Base-by-base conservation (phyloP, 805 yeast genomes). In the Pichia heedii region DNA sequence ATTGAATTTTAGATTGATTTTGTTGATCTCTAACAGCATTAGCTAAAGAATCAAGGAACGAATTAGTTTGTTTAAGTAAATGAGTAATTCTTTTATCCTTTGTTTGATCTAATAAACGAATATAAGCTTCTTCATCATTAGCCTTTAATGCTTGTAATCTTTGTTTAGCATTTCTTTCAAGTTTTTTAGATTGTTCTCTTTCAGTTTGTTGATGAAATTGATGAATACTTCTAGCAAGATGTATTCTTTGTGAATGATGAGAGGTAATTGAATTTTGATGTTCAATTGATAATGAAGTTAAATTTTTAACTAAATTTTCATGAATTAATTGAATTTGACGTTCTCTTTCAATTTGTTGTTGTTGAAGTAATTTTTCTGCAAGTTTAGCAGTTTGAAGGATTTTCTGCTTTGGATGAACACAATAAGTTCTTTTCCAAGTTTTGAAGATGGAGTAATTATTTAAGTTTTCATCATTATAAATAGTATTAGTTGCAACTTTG, bases 31-130 rank as follows among this genome's bases (percentile, higher is more conserved):
- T 77, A 16, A 84, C 95, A 16, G 89, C 88, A 56, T 79, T 78
- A 3, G 93, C 82, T 58, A 84, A 72, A 27, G 89, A 74, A 52
- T 80, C 87, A 66, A 84, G 76, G 63, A 84, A 84, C 15, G 73
- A 63, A 60, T 84, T 84, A 10, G 95, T 84, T 61, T 84, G 95
- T 56, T 72, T 81, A 59, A 84, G 73, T 60, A 84, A 70, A 63
- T 84, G 94, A 1, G 93, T 84, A 54, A 84, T 81, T 74, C 95
- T 77, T 35, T 86, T 84, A 65, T 84, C 95, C 60, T 84, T 84
- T 4, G 95, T 84, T 63, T 84, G 88, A 60, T 84, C 93, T 60
- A 84, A 71, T 56, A 84, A 73, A 57, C 84, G 84, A 60, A 84
- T 74, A 66, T 84, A 84, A 2, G 93, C 93, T 58, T 84, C 95